A percentile compares a stretch with the other conserved stretches of the same genome.
phyloP scores from a whole-genome alignment of 139 green algal genomes.

The Microglena sp. region DNA sequence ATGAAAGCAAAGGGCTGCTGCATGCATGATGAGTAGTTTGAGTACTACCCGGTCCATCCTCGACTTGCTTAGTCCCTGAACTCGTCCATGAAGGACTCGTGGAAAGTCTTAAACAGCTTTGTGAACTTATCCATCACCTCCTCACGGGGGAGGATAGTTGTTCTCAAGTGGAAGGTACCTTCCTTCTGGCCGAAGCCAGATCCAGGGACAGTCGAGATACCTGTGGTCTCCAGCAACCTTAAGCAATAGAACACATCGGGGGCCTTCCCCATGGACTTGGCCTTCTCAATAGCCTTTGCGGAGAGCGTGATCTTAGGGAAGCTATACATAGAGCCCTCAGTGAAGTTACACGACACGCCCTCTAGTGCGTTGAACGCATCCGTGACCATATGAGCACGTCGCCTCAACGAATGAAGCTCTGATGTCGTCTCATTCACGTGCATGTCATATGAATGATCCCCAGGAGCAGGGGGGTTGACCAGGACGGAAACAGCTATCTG shows the following conservation, averaged over 20 bases:
- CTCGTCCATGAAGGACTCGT: slow-evolving; percentile 47
- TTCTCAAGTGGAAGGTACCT: slow-evolving; percentile 89
- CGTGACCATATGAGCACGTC: slow-evolving; percentile 61
- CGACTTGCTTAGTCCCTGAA: too few species aligned
- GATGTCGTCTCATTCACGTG: slow-evolving; percentile 25
- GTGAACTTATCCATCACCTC: slow-evolving; percentile 66
- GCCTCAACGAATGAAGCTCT: slow-evolving; percentile 27
- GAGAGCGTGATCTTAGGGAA: slow-evolving; percentile 34
- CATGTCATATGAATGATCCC: slow-evolving; percentile 46
- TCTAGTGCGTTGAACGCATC: slow-evolving; percentile 73
- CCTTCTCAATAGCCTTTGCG: slow-evolving; percentile 3
- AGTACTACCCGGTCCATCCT: too few species aligned
- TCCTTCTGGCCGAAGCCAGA: slow-evolving; percentile 70
- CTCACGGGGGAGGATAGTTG: slow-evolving; percentile 87
- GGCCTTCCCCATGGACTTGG: slow-evolving; percentile 8
- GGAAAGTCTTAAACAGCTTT: slow-evolving; percentile 67
- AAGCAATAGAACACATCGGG: slow-evolving; percentile 85
- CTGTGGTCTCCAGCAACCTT: slow-evolving; percentile 72
- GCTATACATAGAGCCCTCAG: slow-evolving; percentile 79
- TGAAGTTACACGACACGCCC: slow-evolving; percentile 73
- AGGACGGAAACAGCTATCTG: slow-evolving; percentile 63
- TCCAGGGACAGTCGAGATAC: slow-evolving; percentile 77
- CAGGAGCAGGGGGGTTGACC: slow-evolving; percentile 63
- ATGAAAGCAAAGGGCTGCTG: too few species aligned
- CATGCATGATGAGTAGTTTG: too few species aligned